These are phyloP conservation scores for Colletotrichum agaves DNA, from an alignment of 2,329 filamentous ascomycete genomes.

Conservation along the genomic window DNA sequence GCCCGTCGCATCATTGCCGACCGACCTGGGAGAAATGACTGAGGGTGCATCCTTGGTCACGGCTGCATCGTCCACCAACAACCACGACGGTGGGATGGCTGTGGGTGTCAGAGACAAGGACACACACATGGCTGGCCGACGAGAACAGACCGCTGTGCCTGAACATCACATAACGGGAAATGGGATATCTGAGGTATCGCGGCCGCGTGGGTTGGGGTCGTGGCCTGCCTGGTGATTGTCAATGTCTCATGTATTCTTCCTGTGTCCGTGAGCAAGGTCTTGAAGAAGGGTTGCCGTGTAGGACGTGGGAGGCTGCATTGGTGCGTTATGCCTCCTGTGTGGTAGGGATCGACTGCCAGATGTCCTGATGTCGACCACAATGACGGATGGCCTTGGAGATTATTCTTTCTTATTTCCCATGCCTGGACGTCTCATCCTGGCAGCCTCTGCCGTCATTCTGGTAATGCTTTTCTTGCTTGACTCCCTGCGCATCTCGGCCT, in stretches of 20 bases:
- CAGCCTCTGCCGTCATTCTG: conserved; percentile 8
- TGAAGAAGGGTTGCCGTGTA: not conserved
- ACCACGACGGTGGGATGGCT: not conserved
- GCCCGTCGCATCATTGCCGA: conserved; percentile 15
- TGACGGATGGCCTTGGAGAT: conserved; percentile 3
- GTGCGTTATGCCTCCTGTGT: not conserved
- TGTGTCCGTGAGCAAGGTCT: not conserved
- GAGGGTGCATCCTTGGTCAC: not conserved
- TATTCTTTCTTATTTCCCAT: conserved; percentile 19
- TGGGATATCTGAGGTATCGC: conserved; percentile 1
- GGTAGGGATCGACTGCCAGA: conserved; percentile 26
- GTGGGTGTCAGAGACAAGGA: not conserved
- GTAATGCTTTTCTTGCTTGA: not conserved
- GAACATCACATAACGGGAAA: conserved; percentile 8
- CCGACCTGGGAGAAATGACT: conserved; percentile 1
- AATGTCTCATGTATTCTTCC: not conserved
- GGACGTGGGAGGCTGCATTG: not conserved
- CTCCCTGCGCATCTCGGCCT: conserved; percentile 11
- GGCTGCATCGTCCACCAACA: not conserved
- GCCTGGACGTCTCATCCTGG: not conserved
- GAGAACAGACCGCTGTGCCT: conserved; percentile 15
- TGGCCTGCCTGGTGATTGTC: not conserved
- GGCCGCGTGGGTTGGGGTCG: conserved; percentile 1
- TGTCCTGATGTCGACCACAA: conserved; percentile 9
- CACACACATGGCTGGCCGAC: not conserved